phyloP scores from a whole-genome alignment of 305 asterid species.

The Fraxinus sp. region DNA sequence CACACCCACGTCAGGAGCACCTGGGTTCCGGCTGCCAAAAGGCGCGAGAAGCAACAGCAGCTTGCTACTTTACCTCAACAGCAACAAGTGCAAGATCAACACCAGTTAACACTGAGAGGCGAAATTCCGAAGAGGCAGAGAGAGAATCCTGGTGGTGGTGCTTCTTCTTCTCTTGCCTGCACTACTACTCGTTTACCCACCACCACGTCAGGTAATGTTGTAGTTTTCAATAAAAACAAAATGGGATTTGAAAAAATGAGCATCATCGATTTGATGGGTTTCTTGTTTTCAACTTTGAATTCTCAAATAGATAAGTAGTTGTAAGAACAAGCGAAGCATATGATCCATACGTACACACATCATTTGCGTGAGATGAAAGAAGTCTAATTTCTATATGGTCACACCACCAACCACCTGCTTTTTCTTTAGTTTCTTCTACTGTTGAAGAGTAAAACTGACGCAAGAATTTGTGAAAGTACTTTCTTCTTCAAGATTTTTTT shows the following conservation, averaged over 20 bases:
- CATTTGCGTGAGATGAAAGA: conserved; percentile 31
- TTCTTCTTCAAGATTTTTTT: conserved; percentile 10
- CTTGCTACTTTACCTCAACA: conserved; percentile 35
- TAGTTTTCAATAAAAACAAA: background rate
- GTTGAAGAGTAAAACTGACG: conserved; percentile 60
- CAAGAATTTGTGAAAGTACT: background rate
- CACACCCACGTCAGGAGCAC: conserved; percentile 81
- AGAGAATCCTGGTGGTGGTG: conserved; percentile 33
- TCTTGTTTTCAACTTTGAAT: background rate
- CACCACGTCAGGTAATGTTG: conserved; percentile 50
- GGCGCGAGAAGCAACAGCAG: conserved; percentile 68
- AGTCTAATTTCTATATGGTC: conserved; percentile 2
- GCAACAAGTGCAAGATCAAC: conserved; percentile 30
- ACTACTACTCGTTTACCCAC: conserved; percentile 42
- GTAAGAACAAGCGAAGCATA: background rate
- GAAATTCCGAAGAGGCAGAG: conserved; percentile 44
- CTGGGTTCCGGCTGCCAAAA: conserved; percentile 80
- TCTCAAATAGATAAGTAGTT: background rate
- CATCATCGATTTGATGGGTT: conserved; percentile 17
- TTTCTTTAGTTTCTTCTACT: conserved; percentile 35
- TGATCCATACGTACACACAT: background rate
- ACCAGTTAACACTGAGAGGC: conserved; percentile 33
- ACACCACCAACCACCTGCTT: conserved; percentile 21
- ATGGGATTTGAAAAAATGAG: conserved; percentile 6
- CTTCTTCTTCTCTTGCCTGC: conserved; percentile 40